Evolutionary conservation across 805 yeast species (phyloP), one percentile per base, ranked within the genome.

Genomic region (Candida hungchunana): DNA sequence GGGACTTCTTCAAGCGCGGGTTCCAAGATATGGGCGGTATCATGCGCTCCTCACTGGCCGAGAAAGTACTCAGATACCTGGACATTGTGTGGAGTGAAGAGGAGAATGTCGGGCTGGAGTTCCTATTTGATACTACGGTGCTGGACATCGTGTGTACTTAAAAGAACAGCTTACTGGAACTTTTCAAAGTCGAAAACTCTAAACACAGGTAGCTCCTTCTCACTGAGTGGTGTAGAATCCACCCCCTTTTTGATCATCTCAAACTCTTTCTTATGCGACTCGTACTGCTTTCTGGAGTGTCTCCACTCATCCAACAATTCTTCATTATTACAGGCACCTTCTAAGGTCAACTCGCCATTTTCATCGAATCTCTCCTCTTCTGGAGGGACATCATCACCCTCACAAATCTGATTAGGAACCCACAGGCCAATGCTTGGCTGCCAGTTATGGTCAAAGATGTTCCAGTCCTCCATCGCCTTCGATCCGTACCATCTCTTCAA

Each of bases 331-430:
- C 72, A 66, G 7, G 73, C 69, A 11, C 73, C 74, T 30, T 39
- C 42, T 8, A 60, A 40, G 1, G 67, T 58, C 24, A 66, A 47
- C 11, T 47, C 39, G 4, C 58, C 53, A 12, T 48, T 34, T 9
- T 50, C 47, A 26, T 57, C 57, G 29, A 53, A 43, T 44, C 52
- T 53, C 12, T 38, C 28, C 17, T 47, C 50, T 7, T 42, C 35
- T 11, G 39, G 34, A n/a, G 71, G 70, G 7, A 50, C 37, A 2
- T 5, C 6, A 1, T 56, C 35, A 6, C 37, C 30, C 25, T 51
- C 47, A 49, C 75, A 70, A 7, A 63, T 45, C 17, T 55, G 48
- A 44, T 69, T 67, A 5, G 71, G 63, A 4, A 71, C 73, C 77
- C 76, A 71, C 23, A 70, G 44, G 16, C 58, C 55, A 33, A 71